Evolutionary conservation across 169 alveolate species (phyloP).

Genomic region (Plasmodium falciparum): DNA sequence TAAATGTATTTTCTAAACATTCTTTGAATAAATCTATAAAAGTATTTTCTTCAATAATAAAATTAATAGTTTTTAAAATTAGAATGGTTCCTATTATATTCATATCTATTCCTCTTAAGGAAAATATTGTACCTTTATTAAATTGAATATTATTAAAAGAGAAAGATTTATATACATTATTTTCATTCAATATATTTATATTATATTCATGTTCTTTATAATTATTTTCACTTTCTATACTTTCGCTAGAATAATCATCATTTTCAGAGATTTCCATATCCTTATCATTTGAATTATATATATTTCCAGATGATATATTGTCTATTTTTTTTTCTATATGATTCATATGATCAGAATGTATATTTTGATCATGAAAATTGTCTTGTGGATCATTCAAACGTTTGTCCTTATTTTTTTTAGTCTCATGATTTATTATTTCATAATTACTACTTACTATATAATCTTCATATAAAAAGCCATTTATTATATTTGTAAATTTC

Average conservation of each 20-base stretch:
- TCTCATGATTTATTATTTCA: neutral
- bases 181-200: conserved; percentile 50
- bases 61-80: conserved; percentile 66
- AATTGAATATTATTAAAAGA: conserved; percentile 18
- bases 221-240: conserved; percentile 40
- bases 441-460: neutral
- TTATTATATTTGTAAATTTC: conserved; percentile 51
- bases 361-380: neutral
- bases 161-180: conserved; percentile 52
- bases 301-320: neutral
- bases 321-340: neutral
- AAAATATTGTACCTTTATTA: conserved; percentile 33
- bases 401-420: neutral
- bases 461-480: conserved; percentile 53
- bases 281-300: neutral
- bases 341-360: neutral
- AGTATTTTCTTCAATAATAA: conserved; percentile 58
- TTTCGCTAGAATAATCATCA: conserved; percentile 36
- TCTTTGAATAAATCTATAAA: conserved; percentile 50
- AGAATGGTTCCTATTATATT: conserved; percentile 71
- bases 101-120: conserved; percentile 51
- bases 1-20: conserved; percentile 58
- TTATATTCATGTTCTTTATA: conserved; percentile 41
- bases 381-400: neutral
- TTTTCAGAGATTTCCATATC: neutral